Percentiles rank a stretch among this genome's conserved stretches.
These are phyloP conservation scores for Cutaneotrichosporon daszewskae DNA, from an alignment of 1,284 basidiomycete genomes.

Conservation along the genomic window DNA sequence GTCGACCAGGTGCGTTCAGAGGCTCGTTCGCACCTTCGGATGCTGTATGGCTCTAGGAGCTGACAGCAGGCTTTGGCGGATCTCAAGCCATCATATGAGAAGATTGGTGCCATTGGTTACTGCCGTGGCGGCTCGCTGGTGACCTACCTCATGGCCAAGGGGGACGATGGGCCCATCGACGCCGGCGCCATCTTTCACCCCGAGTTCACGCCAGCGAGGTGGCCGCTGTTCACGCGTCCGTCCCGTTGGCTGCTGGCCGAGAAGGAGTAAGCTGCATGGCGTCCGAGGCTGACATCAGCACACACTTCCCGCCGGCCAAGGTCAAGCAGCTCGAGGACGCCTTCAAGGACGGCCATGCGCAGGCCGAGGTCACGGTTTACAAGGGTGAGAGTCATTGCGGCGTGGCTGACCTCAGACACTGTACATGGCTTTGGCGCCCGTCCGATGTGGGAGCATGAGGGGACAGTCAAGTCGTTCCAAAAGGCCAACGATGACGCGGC, in stretches of 20 bases:
- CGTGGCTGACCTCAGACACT: conserved; percentile 31
- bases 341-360: conserved; percentile 35
- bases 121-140: conserved; percentile 56
- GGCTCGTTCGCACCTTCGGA: no score
- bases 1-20: conserved; percentile 11
- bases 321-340: conserved; percentile 51
- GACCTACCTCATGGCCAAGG: conserved; percentile 25
- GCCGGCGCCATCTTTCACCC: conserved; percentile 59
- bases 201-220: conserved; percentile 46
- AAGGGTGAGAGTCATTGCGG: not conserved
- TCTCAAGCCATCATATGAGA: conserved; percentile 54
- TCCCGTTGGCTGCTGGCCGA: conserved; percentile 57
- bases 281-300: not conserved
- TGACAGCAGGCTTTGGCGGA: conserved; percentile 22
- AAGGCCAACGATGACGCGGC: conserved; percentile 50
- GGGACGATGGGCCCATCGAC: conserved; percentile 42
- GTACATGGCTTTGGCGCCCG: conserved; percentile 57
- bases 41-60: no score
- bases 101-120: conserved; percentile 60
- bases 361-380: conserved; percentile 1
- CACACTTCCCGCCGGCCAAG: conserved; percentile 46
- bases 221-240: conserved; percentile 53
- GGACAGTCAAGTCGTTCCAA: conserved; percentile 55
- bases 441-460: conserved; percentile 52
- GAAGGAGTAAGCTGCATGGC: conserved; percentile 48